Percentiles rank a stretch among this genome's conserved stretches.
phyloP scores from a whole-genome alignment of 768 basidiomycete genomes.

The Lactarius indigo region DNA sequence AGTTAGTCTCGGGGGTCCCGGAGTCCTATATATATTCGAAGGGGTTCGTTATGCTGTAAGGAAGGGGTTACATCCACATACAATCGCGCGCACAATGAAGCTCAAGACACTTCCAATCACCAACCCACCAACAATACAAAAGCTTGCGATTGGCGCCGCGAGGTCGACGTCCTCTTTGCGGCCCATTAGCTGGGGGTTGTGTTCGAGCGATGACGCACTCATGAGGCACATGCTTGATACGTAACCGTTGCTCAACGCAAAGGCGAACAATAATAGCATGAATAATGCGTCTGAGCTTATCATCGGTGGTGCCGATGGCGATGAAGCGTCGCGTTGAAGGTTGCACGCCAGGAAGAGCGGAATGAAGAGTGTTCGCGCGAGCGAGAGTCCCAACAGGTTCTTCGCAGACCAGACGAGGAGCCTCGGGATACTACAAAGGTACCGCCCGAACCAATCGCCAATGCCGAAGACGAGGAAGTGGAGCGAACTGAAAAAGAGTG shows the following conservation, averaged over 20 bases:
- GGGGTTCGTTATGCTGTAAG: slow-evolving; percentile 13
- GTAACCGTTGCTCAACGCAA: slow-evolving; percentile 83
- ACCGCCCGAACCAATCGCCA: slow-evolving; percentile 71
- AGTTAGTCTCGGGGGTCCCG: background rate
- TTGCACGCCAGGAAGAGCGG: slow-evolving; percentile 91
- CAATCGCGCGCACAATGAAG: slow-evolving; percentile 68
- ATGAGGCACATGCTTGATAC: slow-evolving; percentile 78
- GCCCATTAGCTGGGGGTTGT: slow-evolving; percentile 70
- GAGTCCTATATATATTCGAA: background rate
- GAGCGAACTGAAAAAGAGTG: slow-evolving; percentile 74
- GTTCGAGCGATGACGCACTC: slow-evolving; percentile 72
- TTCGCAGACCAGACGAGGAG: slow-evolving; percentile 68
- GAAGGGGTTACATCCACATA: slow-evolving; percentile 79
- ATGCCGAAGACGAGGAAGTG: slow-evolving; percentile 76
- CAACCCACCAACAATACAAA: slow-evolving; percentile 75
- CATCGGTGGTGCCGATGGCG: slow-evolving; percentile 32
- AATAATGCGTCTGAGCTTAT: slow-evolving; percentile 77
- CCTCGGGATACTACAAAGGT: slow-evolving; percentile 59
- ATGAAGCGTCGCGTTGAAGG: slow-evolving; percentile 47
- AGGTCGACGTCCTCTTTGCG: slow-evolving; percentile 76
- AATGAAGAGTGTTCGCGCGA: slow-evolving; percentile 75
- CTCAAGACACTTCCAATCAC: slow-evolving; percentile 73
- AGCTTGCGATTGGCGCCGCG: slow-evolving; percentile 77
- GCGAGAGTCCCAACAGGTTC: slow-evolving; percentile 57
- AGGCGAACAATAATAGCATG: slow-evolving; percentile 66